Evolutionary conservation across 1,284 basidiomycete genomes (phyloP).

Genomic region (Ustilago hordei): DNA sequence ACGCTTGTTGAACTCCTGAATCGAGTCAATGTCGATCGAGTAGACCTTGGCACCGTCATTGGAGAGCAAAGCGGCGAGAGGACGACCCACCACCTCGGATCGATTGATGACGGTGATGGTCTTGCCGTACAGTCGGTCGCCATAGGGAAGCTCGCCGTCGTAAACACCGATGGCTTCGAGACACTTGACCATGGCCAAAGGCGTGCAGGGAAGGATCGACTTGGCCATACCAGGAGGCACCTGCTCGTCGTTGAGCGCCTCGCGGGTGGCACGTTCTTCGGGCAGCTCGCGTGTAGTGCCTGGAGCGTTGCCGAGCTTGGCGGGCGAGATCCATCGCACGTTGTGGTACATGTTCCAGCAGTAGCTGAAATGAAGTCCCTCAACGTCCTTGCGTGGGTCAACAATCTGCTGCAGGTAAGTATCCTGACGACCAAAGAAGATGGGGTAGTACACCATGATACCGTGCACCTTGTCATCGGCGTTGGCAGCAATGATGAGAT

Average conservation of each 20-base stretch:
- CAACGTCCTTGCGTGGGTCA: constrained; percentile 95
- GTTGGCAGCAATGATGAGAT: constrained; percentile 74
- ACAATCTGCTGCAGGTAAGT: constrained; percentile 96
- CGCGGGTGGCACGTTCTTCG: constrained; percentile 44
- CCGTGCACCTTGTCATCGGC: constrained; percentile 86
- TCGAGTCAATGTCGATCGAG: constrained; percentile 92
- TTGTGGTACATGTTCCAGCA: constrained; percentile 70
- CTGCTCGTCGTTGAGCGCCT: constrained; percentile 47
- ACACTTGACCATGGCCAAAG: constrained; percentile 91
- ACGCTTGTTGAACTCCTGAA: constrained; percentile 75
- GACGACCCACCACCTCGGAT: constrained; percentile 95
- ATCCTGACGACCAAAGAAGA: constrained; percentile 76
- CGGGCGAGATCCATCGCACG: constrained; percentile 66
- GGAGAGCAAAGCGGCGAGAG: constrained; percentile 89
- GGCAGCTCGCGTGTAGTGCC: constrained; percentile 63
- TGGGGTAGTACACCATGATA: constrained; percentile 82
- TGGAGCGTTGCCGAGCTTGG: constrained; percentile 65
- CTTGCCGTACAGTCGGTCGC: constrained; percentile 92
- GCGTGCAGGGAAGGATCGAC: constrained; percentile 95
- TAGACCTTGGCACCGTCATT: constrained; percentile 96
- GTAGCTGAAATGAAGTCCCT: constrained; percentile 84
- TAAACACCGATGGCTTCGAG: constrained; percentile 92
- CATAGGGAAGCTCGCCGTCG: constrained; percentile 89
- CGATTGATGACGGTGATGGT: constrained; percentile 96
- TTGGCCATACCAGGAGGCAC: constrained; percentile 83